A percentile compares a stretch with the other conserved stretches of the same genome.
These are phyloP conservation scores for Agrocybe pediades DNA, from an alignment of 768 basidiomycete species.

Conservation along the genomic window DNA sequence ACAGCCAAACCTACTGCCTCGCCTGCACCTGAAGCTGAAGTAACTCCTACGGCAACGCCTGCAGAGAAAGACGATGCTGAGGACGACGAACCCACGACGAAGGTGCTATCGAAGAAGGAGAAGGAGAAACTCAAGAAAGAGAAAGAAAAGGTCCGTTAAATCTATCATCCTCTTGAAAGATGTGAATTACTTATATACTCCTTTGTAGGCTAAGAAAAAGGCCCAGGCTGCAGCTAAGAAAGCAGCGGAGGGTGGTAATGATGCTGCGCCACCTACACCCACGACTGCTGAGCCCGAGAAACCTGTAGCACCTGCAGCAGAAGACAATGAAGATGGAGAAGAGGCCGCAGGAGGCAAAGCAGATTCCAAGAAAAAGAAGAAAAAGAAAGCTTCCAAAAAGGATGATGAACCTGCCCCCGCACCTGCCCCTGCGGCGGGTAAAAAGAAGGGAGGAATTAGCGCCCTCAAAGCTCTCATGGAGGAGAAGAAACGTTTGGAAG, in stretches of 20 bases:
- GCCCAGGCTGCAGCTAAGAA: constrained; percentile 91
- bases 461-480: constrained; percentile 92
- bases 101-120: constrained; percentile 90
- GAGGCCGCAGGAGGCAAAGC: constrained; percentile 50
- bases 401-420: constrained; percentile 50
- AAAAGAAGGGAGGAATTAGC: constrained; percentile 80
- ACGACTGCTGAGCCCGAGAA: constrained; percentile 31
- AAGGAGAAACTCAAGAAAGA: constrained; percentile 98
- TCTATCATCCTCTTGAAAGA: constrained; percentile 4
- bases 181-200: constrained; percentile 9
- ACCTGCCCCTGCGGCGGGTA: constrained; percentile 45
- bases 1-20: constrained; percentile 19
- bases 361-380: constrained; percentile 83
- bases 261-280: constrained; percentile 26
- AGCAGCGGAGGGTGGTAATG: constrained; percentile 30
- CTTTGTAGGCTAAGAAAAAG: constrained; percentile 86
- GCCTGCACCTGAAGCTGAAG: constrained; percentile 20
- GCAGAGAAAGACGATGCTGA: constrained; percentile 39
- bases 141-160: constrained; percentile 75
- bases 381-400: constrained; percentile 78
- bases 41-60: constrained; percentile 21
- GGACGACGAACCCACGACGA: constrained; percentile 59
- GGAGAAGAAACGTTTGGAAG: constrained; percentile 85
- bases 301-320: constrained; percentile 41
- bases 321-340: constrained; percentile 69